Percentiles rank a stretch among this genome's conserved stretches.
Evolutionary conservation across 306 rosid genomes (phyloP).

Genomic region (Quercus alba): DNA sequence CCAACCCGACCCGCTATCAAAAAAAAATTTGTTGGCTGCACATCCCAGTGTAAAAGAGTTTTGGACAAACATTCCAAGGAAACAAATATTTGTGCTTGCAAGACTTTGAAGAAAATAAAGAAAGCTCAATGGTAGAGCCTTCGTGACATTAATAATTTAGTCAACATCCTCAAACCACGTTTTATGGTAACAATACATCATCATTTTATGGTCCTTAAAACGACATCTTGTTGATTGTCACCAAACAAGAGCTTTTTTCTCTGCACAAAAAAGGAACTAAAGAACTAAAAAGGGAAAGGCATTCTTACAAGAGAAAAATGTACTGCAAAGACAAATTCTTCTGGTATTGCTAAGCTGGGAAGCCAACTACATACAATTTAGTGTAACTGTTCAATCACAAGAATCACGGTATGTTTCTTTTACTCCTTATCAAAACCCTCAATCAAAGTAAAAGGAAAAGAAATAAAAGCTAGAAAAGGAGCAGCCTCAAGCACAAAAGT

Average conservation of each 20-base stretch:
- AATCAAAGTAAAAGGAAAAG: not conserved
- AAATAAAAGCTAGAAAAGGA: not conserved
- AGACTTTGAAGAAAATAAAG: too few relatives aligned
- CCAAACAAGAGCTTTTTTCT: not conserved
- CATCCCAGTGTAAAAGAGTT: too few relatives aligned
- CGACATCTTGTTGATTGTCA: not conserved
- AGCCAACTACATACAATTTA: slow-evolving; percentile 11
- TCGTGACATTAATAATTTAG: too few relatives aligned
- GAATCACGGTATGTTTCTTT: slow-evolving; percentile 2
- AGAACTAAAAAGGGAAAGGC: not conserved
- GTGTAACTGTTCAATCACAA: not conserved
- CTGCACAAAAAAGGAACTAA: not conserved
- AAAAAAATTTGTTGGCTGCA: too few relatives aligned
- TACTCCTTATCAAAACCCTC: slow-evolving; percentile 11
- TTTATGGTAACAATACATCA: not conserved
- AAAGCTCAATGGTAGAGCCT: too few relatives aligned
- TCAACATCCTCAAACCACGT: too few relatives aligned
- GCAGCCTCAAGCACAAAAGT: not conserved
- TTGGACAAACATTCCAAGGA: too few relatives aligned
- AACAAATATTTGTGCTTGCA: too few relatives aligned
- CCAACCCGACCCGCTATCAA: too few relatives aligned
- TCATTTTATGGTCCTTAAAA: not conserved
- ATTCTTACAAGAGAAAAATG: not conserved
- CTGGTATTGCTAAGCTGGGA: not conserved
- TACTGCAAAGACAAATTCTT: not conserved